Conservation (phyloP, 1,284 basidiomycete species). For the Pseudozyma flocculosa region DNA sequence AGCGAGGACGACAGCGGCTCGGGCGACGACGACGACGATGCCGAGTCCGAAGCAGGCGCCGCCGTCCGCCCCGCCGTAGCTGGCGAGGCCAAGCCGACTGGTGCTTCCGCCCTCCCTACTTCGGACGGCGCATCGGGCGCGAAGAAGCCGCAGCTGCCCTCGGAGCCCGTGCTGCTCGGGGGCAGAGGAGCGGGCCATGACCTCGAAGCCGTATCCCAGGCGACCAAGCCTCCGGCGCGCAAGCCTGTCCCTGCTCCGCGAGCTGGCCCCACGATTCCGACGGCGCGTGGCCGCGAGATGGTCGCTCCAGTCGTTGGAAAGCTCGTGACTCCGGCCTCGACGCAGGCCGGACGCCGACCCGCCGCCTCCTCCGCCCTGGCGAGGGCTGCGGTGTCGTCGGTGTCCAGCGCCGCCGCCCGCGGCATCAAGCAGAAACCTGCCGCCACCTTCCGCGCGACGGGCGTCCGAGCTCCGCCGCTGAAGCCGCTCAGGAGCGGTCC, state of each 20-base stretch:
- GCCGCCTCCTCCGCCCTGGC: slow-evolving; percentile 31
- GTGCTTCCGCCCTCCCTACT: too few species aligned
- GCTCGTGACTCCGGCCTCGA: slow-evolving; percentile 18
- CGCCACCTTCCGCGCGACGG: slow-evolving; percentile 24
- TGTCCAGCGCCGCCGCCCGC: slow-evolving; percentile 21
- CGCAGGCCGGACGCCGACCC: slow-evolving; percentile 17
- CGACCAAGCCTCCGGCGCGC: slow-evolving; percentile 30
- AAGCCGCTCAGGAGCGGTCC: slow-evolving; percentile 36
- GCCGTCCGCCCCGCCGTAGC: neutral
- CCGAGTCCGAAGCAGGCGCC: slow-evolving; percentile 4
- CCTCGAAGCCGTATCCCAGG: slow-evolving; percentile 7
- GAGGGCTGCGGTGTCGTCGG: slow-evolving; percentile 28
- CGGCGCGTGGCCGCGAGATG: slow-evolving; percentile 19
- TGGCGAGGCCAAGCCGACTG: neutral
- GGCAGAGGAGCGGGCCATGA: slow-evolving; percentile 9
- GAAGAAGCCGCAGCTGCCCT: slow-evolving; percentile 4
- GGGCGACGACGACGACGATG: slow-evolving; percentile 52
- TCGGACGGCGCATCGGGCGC: too few species aligned
- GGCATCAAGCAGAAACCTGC: slow-evolving; percentile 24
- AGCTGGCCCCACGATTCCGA: slow-evolving; percentile 21
- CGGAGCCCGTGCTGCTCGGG: slow-evolving; percentile 9
- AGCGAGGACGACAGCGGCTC: slow-evolving; percentile 52
- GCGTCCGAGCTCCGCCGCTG: slow-evolving; percentile 26
- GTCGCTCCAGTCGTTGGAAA: slow-evolving; percentile 22
- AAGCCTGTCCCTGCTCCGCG: slow-evolving; percentile 28